Conservation (phyloP, 768 basidiomycete species). For the Trametes meyenii region DNA sequence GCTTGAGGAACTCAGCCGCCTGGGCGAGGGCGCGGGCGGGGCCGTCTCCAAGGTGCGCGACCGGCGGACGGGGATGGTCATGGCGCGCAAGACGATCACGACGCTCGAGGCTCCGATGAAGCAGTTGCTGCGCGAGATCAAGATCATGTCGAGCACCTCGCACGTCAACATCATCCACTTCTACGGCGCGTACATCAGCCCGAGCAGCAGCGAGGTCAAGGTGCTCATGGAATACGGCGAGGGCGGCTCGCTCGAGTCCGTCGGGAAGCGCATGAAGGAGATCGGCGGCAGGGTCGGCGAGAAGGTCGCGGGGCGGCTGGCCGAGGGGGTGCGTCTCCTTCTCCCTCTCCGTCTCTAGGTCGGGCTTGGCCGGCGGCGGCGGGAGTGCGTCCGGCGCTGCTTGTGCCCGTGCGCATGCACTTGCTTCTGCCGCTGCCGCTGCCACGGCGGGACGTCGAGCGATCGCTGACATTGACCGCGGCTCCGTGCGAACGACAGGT, state of each 20-base stretch:
- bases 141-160: constrained; percentile 82
- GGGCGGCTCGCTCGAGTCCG: constrained; percentile 86
- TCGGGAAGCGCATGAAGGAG: constrained; percentile 83
- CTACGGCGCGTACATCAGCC: constrained; percentile 89
- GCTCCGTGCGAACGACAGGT: constrained; percentile 47
- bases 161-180: constrained; percentile 90
- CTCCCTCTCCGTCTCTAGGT: constrained; percentile 1
- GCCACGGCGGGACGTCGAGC: constrained; percentile 4
- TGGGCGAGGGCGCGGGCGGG: constrained; percentile 96
- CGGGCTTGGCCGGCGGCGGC: too few relatives aligned
- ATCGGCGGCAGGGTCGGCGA: constrained; percentile 81
- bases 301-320: constrained; percentile 86
- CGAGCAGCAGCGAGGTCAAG: constrained; percentile 89
- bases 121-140: constrained; percentile 91
- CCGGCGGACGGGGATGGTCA: constrained; percentile 72
- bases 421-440: constrained; percentile 4
- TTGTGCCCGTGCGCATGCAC: not conserved
- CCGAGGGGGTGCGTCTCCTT: constrained; percentile 75
- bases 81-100: constrained; percentile 95
- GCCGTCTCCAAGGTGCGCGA: constrained; percentile 94
- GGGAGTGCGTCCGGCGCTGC: too few relatives aligned
- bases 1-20: constrained; percentile 73
- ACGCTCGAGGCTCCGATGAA: constrained; percentile 88
- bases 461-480: constrained; percentile 16
- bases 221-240: constrained; percentile 92